Percentiles rank a stretch among this genome's conserved stretches.
Conservation (phyloP, 2,329 filamentous ascomycete species). For the Exophiala sp. region DNA sequence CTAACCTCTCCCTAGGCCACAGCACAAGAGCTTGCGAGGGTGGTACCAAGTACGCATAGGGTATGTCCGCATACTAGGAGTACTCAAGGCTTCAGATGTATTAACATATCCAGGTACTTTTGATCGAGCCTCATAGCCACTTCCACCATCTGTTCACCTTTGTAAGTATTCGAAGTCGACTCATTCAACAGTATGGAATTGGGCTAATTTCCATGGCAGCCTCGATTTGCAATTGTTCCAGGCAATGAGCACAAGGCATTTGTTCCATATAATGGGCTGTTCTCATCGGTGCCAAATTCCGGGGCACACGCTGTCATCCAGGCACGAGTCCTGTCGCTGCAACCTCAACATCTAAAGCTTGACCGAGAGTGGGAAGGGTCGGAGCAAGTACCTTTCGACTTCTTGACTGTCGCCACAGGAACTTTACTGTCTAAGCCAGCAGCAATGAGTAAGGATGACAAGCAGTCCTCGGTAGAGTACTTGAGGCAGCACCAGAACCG, state of each 20-base stretch:
- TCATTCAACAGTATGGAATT: conserved; percentile 18
- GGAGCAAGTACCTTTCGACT: conserved; percentile 51
- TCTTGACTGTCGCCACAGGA: conserved; percentile 57
- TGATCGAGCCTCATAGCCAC: conserved; percentile 59
- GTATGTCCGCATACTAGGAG: conserved; percentile 36
- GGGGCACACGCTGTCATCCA: conserved; percentile 39
- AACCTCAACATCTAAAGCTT: conserved; percentile 45
- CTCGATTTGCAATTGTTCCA: conserved; percentile 56
- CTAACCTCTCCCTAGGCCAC: conserved; percentile 26
- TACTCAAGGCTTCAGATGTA: conserved; percentile 34
- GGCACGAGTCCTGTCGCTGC: conserved; percentile 37
- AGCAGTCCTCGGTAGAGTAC: conserved; percentile 9
- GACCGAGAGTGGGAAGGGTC: conserved; percentile 37
- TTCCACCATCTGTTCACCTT: conserved; percentile 59
- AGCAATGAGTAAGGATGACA: conserved; percentile 8
- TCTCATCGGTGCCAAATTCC: conserved; percentile 37
- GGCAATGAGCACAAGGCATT: conserved; percentile 59
- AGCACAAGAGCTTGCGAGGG: conserved; percentile 35
- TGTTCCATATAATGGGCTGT: conserved; percentile 49
- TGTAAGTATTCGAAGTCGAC: neutral
- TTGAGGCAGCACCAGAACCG: conserved; percentile 27
- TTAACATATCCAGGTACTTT: conserved; percentile 46
- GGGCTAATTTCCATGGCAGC: conserved; percentile 44
- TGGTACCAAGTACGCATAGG: conserved; percentile 35
- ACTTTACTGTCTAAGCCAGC: conserved; percentile 30